Evolutionary conservation across 2,329 filamentous ascomycete genomes (phyloP).

Genomic region (Cephalotrichum gorgonifer): DNA sequence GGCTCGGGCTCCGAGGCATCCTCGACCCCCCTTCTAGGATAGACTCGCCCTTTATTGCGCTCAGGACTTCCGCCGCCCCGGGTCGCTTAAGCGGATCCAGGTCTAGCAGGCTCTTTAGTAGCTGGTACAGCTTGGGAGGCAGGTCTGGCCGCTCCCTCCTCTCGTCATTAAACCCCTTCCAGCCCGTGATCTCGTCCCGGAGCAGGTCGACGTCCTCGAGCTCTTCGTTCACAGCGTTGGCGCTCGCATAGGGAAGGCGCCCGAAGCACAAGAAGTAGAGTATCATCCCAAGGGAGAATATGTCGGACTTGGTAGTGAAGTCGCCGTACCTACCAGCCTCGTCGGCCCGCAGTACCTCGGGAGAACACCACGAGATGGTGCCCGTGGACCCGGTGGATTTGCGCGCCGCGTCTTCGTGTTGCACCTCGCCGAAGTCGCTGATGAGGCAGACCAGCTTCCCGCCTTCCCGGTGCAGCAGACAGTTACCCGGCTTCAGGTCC

Average conservation of each 20-base stretch:
- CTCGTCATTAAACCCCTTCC: slow-evolving; percentile 79
- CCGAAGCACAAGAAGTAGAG: slow-evolving; percentile 97
- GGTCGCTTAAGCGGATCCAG: slow-evolving; percentile 69
- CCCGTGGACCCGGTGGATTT: slow-evolving; percentile 88
- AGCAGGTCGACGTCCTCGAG: slow-evolving; percentile 82
- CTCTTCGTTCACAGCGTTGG: slow-evolving; percentile 81
- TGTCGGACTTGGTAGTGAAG: slow-evolving; percentile 93
- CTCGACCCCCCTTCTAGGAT: slow-evolving; percentile 25
- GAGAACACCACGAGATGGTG: slow-evolving; percentile 95
- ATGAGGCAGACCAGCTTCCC: slow-evolving; percentile 71
- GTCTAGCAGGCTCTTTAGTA: slow-evolving; percentile 72
- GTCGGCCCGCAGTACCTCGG: slow-evolving; percentile 72
- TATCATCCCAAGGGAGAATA: slow-evolving; percentile 98
- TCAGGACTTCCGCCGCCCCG: slow-evolving; percentile 74
- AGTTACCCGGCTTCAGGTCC: slow-evolving; percentile 94
- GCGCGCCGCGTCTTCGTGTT: slow-evolving; percentile 69
- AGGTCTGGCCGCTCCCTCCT: slow-evolving; percentile 68
- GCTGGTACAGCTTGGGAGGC: slow-evolving; percentile 73
- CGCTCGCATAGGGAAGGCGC: slow-evolving; percentile 71
- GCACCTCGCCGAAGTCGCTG: slow-evolving; percentile 96
- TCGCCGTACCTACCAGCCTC: slow-evolving; percentile 69
- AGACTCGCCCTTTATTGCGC: slow-evolving; percentile 62
- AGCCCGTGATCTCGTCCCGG: slow-evolving; percentile 73
- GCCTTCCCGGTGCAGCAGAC: slow-evolving; percentile 70
- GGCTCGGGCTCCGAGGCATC: not conserved